phyloP scores from a whole-genome alignment of 2,329 filamentous ascomycete genomes.

The Aureobasidium sp. region DNA sequence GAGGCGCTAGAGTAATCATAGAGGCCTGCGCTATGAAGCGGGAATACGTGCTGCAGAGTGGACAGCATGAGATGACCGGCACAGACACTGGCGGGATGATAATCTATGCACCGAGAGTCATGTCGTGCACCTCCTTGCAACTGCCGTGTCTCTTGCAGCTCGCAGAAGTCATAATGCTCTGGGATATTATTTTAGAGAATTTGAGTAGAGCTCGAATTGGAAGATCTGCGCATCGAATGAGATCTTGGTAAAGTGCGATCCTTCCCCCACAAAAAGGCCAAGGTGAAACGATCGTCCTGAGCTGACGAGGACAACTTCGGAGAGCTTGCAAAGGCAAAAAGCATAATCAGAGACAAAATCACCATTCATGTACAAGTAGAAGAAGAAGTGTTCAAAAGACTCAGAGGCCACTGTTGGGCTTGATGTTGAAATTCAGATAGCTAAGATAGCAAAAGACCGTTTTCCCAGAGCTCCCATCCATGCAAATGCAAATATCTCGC shows the following conservation, averaged over 20 bases:
- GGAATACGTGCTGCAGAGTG: no score
- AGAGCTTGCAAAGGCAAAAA: constrained; percentile 1
- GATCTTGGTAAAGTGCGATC: neutral
- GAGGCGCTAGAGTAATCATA: neutral
- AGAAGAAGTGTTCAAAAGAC: neutral
- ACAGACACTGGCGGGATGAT: no score
- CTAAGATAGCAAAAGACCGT: constrained; percentile 9
- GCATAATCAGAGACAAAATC: neutral
- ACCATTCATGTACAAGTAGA: neutral
- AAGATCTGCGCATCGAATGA: neutral
- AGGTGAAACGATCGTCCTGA: neutral
- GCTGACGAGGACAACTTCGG: neutral
- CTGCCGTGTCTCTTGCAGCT: neutral
- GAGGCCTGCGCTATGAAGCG: neutral
- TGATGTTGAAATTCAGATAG: constrained; percentile 7
- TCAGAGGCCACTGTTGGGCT: constrained; percentile 9
- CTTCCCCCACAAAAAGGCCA: neutral
- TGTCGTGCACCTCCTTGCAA: neutral
- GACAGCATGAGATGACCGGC: no score
- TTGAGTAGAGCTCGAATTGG: neutral
- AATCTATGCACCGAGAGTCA: neutral
- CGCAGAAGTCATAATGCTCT: neutral
- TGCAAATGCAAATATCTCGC: constrained; percentile 7
- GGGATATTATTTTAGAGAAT: neutral
- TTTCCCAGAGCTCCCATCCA: constrained; percentile 11